Base-by-base conservation (phyloP, 768 basidiomycete species). In the Termitomyces sp. region DNA sequence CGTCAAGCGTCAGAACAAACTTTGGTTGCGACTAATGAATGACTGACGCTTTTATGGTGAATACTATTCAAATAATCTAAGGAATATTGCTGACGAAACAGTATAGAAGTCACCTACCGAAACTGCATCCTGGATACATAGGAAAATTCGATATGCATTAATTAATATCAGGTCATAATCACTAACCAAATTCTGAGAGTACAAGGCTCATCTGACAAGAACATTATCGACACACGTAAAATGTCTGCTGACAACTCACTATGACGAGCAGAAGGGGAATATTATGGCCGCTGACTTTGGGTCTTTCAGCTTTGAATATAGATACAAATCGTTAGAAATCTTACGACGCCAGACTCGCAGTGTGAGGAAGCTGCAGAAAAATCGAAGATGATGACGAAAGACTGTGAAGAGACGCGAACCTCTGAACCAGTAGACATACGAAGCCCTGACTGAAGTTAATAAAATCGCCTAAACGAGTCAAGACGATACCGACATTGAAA, bases 371-470 rank as follows among this genome's bases (percentile, higher is more conserved):
- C 77, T 79, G 57, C 12, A 53, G 34, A 26, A 43, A 18, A 32
- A 49, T 55, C 32, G 53, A 57, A 36, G 9, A 33, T 34, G 46
- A 50, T 22, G 8, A 43, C 8, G 22, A 46, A 12, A 47, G 39
- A 42, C 24, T 2, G 20, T 9, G 14, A 16, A 33, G 14, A 48
- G 36, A 56, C 42, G 52, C 70, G 20, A 58, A 82, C 81, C 75
- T 72, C 76, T 84, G 82, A 4, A 84, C 83, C 18, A 85, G 67
- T n/a, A 84, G 65, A 4, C 81, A 81, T 46, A 82, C 80, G 49
- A 83, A 74, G 4, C 79, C 81, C 82, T 83, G 42, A 12, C 39
- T 13, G 27, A 22, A 47, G 22, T 49, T n/a, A 57, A 13, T 13
- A 43, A 43, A 44, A 16, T 24, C 44, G 10, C 7, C 10, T 14